Evolutionary conservation across 2,329 filamentous ascomycete genomes (phyloP), one percentile per base, ranked within the genome.

Genomic region (Sporothrix humicola): DNA sequence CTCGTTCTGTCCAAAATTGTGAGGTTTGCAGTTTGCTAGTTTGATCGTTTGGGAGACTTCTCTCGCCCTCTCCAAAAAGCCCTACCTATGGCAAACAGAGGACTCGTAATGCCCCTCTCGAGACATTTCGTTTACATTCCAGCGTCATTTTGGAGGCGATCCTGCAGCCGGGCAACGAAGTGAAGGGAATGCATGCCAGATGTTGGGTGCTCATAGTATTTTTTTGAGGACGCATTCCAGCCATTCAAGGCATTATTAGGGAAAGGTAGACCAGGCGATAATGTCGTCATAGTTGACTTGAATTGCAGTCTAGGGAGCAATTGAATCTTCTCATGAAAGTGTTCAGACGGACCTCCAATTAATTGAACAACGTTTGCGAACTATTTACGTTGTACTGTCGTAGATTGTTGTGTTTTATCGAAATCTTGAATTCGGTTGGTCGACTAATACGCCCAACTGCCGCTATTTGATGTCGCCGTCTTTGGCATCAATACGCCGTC

Each of bases 111-210:
- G n/a, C 72, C 48, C 20, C n/a, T 48, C 65, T 23, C 61, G 4
- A 66, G 61, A 66, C 54, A 46, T 58, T 4, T 73, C 65, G 56
- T 54, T 70, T 61, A 58, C 72, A 71, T 73, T 73, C 72, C 72
- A 65, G 66, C 48, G 46, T 12, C 52, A 59, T 70, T 20, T 65
- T 20, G 5, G 20, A 17, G 72, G 65, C 58, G n/a, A 13, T 26
- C 26, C 56, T 26, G 72, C 72, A 56, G 31, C 72, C 72, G 44
- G 68, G 72, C 72, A 73, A 73, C 72, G 58, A n/a, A 5, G 20
- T 37, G 13, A 9, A 26, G 37, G 31, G 56, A 58, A 1, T 9
- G 48, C 66, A 70, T 73, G 72, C 54, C 23, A 58, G 65, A 42
- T 17, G 44, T 23, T 13, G 54, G 15, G 58, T 56, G 52, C 9